phyloP scores from a whole-genome alignment of 768 basidiomycete species.

The Boletellus emodensis region DNA sequence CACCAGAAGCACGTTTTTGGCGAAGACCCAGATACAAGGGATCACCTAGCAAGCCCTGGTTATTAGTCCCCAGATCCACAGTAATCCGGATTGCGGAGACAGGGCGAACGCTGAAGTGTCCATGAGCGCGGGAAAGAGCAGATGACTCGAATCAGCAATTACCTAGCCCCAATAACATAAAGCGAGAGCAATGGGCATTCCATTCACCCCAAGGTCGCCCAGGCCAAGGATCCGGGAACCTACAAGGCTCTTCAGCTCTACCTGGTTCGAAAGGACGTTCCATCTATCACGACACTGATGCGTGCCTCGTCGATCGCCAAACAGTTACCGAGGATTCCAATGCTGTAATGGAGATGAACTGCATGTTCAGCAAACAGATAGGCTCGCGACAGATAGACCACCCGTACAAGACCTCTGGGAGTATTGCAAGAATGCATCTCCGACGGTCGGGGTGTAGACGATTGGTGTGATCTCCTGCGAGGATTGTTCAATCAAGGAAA shows the following conservation, averaged over 20 bases:
- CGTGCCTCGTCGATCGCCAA: slow-evolving; percentile 70
- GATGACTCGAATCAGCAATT: slow-evolving; percentile 16
- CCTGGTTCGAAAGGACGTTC: slow-evolving; percentile 33
- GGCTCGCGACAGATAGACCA: slow-evolving; percentile 1
- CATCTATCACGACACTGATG: slow-evolving; percentile 91
- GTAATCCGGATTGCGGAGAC: slow-evolving; percentile 77
- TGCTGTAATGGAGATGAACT: slow-evolving; percentile 75
- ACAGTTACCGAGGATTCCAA: slow-evolving; percentile 72
- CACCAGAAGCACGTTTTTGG: slow-evolving; percentile 58
- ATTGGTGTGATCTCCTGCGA: slow-evolving; percentile 60
- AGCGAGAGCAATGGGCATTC: slow-evolving; percentile 86
- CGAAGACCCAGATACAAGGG: slow-evolving; percentile 87
- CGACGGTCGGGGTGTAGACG: slow-evolving; percentile 91
- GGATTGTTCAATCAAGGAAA: background rate
- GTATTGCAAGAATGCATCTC: slow-evolving; percentile 84
- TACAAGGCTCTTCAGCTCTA: slow-evolving; percentile 19
- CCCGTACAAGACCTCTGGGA: slow-evolving; percentile 68
- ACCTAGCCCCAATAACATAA: slow-evolving; percentile 90
- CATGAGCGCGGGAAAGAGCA: slow-evolving; percentile 1
- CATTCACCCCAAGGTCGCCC: slow-evolving; percentile 79
- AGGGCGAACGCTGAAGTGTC: slow-evolving; percentile 58
- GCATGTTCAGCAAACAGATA: slow-evolving; percentile 9
- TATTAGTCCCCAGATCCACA: slow-evolving; percentile 90
- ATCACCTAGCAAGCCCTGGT: slow-evolving; percentile 71
- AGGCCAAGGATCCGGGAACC: slow-evolving; percentile 88